These are phyloP conservation scores for Tolypocladium nubicola DNA, from an alignment of 2,329 filamentous ascomycete genomes.

Conservation along the genomic window DNA sequence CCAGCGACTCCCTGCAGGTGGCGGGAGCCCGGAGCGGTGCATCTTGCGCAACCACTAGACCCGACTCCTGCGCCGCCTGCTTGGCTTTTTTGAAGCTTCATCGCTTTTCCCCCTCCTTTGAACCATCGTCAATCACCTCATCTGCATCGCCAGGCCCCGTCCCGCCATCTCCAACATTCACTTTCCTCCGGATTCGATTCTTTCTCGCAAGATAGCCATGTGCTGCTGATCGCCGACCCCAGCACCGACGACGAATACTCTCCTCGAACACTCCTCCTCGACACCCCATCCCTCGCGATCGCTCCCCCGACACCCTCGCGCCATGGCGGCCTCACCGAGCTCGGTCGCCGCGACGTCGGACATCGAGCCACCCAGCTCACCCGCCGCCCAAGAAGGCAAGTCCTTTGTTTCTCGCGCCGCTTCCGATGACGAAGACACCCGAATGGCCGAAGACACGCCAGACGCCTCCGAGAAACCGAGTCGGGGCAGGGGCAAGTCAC, in stretches of 20 bases:
- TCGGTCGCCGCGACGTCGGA: constrained; percentile 33
- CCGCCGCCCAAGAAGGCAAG: constrained; percentile 28
- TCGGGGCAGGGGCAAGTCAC: constrained; percentile 24
- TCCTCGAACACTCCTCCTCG: background rate
- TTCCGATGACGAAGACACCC: constrained; percentile 37
- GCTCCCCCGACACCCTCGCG: background rate
- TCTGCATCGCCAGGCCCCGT: background rate
- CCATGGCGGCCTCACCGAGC: constrained; percentile 29
- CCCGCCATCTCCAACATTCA: background rate
- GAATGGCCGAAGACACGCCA: constrained; percentile 30
- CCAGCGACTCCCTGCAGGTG: constrained; percentile 1
- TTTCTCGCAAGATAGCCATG: background rate
- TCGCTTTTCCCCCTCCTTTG: background rate
- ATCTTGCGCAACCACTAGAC: background rate
- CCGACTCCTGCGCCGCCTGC: background rate
- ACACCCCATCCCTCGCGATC: background rate
- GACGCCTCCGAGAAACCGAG: constrained; percentile 30
- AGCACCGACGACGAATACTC: background rate
- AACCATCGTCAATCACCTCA: background rate
- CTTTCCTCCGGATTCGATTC: background rate
- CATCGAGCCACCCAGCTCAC: constrained; percentile 34
- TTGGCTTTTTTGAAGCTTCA: background rate
- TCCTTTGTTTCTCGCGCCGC: constrained; percentile 34
- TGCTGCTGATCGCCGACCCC: background rate
- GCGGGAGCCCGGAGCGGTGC: background rate